A percentile compares a stretch with the other conserved stretches of the same genome.
phyloP scores from a whole-genome alignment of 2,329 filamentous ascomycete species.

The Arthrobotrys megalospora region DNA sequence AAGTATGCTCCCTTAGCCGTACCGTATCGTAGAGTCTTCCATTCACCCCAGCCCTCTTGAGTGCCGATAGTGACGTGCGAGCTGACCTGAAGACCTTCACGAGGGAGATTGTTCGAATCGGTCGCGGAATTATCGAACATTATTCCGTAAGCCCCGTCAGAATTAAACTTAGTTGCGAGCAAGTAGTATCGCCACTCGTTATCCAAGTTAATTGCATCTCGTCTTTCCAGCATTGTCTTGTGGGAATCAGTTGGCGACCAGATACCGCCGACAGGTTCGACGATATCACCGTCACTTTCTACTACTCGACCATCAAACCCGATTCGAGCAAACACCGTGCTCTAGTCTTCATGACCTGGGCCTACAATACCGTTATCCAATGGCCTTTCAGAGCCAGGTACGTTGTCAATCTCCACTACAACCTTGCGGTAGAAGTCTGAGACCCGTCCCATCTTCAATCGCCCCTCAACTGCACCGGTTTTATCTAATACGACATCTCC shows the following conservation, averaged over 20 bases:
- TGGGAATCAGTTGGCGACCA: slow-evolving; percentile 17
- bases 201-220: slow-evolving; percentile 25
- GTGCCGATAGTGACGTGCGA: slow-evolving; percentile 3
- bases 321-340: slow-evolving; percentile 20
- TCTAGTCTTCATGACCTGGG: slow-evolving; percentile 13
- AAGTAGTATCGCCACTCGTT: slow-evolving; percentile 33
- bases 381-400: slow-evolving; percentile 24
- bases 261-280: background rate
- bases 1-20: slow-evolving; percentile 16
- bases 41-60: slow-evolving; percentile 19
- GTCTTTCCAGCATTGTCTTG: slow-evolving; percentile 15
- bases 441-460: slow-evolving; percentile 30
- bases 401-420: slow-evolving; percentile 27
- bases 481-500: slow-evolving; percentile 32
- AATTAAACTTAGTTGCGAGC: slow-evolving; percentile 22
- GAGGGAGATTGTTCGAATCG: slow-evolving; percentile 30
- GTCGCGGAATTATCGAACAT: slow-evolving; percentile 26
- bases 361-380: slow-evolving; percentile 34
- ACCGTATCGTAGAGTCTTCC: slow-evolving; percentile 20
- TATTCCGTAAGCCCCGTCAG: slow-evolving; percentile 6
- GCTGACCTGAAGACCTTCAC: slow-evolving; percentile 28
- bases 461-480: background rate
- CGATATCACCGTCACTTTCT: slow-evolving; percentile 24
- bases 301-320: slow-evolving; percentile 16
- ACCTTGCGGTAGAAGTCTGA: slow-evolving; percentile 33